phyloP scores from a whole-genome alignment of 352 stramenopile genomes.

The Pythium folliculosum region DNA sequence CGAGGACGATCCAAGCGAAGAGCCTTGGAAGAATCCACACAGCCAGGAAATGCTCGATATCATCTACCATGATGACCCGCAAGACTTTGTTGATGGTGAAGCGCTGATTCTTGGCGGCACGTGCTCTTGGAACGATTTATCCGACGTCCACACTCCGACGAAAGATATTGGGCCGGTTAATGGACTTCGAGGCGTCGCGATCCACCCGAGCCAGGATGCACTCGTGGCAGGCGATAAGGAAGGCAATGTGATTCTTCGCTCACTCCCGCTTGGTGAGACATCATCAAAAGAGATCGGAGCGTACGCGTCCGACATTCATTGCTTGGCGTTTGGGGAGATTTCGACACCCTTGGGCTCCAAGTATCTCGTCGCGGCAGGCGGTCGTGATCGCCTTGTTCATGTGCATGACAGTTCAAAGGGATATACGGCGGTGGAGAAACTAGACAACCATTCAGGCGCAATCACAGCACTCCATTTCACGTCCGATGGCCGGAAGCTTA shows the following conservation, averaged over 20 bases:
- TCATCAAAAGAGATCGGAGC: conserved; percentile 42
- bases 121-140: conserved; percentile 40
- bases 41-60: conserved; percentile 75
- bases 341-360: conserved; percentile 7
- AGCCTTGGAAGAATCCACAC: conserved; percentile 63
- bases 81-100: conserved; percentile 46
- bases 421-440: conserved; percentile 42
- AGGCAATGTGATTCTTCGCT: conserved; percentile 62
- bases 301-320: conserved; percentile 79
- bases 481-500: conserved; percentile 57
- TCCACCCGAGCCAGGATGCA: conserved; percentile 62
- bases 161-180: conserved; percentile 42
- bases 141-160: conserved; percentile 48
- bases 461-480: conserved; percentile 75
- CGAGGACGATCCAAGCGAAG: conserved; percentile 22
- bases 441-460: conserved; percentile 78
- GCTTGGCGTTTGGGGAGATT: conserved; percentile 48
- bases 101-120: conserved; percentile 56
- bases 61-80: conserved; percentile 57
- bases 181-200: conserved; percentile 41
- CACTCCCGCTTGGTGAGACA: conserved; percentile 39
- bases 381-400: conserved; percentile 80
- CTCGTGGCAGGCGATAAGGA: conserved; percentile 72
- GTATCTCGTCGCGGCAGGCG: conserved; percentile 67
- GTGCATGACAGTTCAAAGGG: conserved; percentile 66